A percentile compares a stretch with the other conserved stretches of the same genome.
Conservation (phyloP, 768 basidiomycete species). For the Pulveroboletus sp. region DNA sequence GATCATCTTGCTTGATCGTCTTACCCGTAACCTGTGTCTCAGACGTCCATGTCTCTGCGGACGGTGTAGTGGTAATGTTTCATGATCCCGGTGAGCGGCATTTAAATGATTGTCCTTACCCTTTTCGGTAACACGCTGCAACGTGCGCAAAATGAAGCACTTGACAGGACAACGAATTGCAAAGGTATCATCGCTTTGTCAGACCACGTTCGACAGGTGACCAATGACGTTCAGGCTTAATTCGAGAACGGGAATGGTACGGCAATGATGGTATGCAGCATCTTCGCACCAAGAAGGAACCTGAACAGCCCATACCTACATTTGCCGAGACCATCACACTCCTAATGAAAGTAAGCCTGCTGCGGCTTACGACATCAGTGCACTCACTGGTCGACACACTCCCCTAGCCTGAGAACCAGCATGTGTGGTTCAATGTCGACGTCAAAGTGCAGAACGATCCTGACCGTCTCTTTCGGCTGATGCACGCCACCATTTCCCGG, state of each 20-base stretch:
- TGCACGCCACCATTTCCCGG: slow-evolving; percentile 63
- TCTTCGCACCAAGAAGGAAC: slow-evolving; percentile 74
- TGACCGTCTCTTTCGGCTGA: slow-evolving; percentile 74
- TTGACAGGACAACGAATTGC: slow-evolving; percentile 82
- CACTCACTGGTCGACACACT: slow-evolving; percentile 2
- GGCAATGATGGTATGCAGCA: slow-evolving; percentile 73
- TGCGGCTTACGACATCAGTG: slow-evolving; percentile 7
- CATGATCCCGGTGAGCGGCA: slow-evolving; percentile 78
- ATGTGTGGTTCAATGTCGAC: slow-evolving; percentile 83
- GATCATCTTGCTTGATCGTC: slow-evolving; percentile 30
- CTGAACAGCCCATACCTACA: slow-evolving; percentile 85
- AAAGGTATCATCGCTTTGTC: slow-evolving; percentile 41
- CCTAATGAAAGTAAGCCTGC: slow-evolving; percentile 65
- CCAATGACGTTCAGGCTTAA: slow-evolving; percentile 46
- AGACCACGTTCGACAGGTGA: slow-evolving; percentile 27
- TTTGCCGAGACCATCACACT: slow-evolving; percentile 80
- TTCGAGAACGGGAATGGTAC: slow-evolving; percentile 70
- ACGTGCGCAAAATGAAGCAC: slow-evolving; percentile 39
- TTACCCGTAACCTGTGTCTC: slow-evolving; percentile 52
- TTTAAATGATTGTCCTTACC: slow-evolving; percentile 18
- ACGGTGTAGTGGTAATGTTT: slow-evolving; percentile 90
- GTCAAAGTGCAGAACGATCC: slow-evolving; percentile 95
- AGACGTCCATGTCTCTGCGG: slow-evolving; percentile 94
- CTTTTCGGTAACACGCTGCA: slow-evolving; percentile 20
- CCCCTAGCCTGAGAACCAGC: slow-evolving; percentile 65